Evolutionary conservation across 495 filamentous ascomycete genomes (phyloP).

Genomic region (Xylaria nigripes): DNA sequence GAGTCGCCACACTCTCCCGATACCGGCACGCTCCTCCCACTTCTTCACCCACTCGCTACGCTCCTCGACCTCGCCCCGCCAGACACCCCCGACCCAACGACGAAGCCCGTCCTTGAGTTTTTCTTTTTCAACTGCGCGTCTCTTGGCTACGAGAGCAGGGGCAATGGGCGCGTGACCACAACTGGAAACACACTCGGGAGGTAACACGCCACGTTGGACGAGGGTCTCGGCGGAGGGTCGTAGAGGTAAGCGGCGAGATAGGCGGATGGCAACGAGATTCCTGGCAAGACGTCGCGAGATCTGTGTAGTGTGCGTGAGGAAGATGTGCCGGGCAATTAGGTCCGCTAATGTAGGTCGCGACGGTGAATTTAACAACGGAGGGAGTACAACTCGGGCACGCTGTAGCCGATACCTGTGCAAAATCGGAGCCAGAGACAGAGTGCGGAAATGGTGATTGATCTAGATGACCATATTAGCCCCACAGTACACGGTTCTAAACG

Average conservation of each 20-base stretch:
- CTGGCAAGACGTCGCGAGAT: constrained; percentile 46
- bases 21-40: constrained; percentile 36
- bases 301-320: constrained; percentile 48
- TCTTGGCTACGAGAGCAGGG: constrained; percentile 36
- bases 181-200: constrained; percentile 36
- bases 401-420: constrained; percentile 49
- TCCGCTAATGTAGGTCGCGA: constrained; percentile 45
- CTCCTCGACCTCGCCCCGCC: constrained; percentile 34
- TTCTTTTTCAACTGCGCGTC: constrained; percentile 45
- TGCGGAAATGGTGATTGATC: constrained; percentile 49
- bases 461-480: constrained; percentile 18
- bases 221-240: constrained; percentile 37
- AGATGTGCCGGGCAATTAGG: constrained; percentile 47
- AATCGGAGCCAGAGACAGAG: constrained; percentile 46
- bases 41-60: constrained; percentile 30
- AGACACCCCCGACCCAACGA: constrained; percentile 41
- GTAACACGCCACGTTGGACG: constrained; percentile 38
- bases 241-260: constrained; percentile 35
- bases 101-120: constrained; percentile 47
- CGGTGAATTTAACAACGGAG: constrained; percentile 39
- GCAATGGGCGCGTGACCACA: constrained; percentile 22
- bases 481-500: background rate
- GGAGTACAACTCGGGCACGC: constrained; percentile 38
- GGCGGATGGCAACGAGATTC: constrained; percentile 43
- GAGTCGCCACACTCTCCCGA: constrained; percentile 43